Base-by-base conservation (phyloP, 2,329 filamentous ascomycete species). In the Myriosclerotinia curreyana region DNA sequence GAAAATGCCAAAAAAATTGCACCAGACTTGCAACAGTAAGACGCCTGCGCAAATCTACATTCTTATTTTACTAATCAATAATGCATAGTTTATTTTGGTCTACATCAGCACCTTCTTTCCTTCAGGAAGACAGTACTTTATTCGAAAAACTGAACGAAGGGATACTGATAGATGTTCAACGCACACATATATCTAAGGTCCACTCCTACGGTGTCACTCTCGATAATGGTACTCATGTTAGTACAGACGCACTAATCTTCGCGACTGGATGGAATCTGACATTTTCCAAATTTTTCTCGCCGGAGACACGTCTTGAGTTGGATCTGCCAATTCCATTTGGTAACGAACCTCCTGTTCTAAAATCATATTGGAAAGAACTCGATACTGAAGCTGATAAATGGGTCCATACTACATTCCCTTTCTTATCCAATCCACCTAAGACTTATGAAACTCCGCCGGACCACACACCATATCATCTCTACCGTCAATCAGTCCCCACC, bases 401-500 rank as follows among this genome's bases (percentile, higher is more conserved):
- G 46, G 59, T 62, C 2, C 59, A 66, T 25, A 49, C 28, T 14
- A 62, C 60, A 5, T 62, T 65, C 7, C 63, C 63, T n/a, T 65
- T 62, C 51, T n/a, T 65, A 12, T 62, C 59, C 20, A 62, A 65
- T n/a, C 58, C 58, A 5, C 58, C 59, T 2, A 56, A 60, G 25
- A 52, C 63, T 17, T 38, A 62, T 15, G 58, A 65, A 50, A 42
- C 22, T 14, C 50, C 58, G 1, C 61, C 61, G 1, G 44, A 44
- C 11, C 36, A 44, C 5, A 65, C 58, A 17, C 60, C 61, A 5
- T 65, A 59, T 31, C 65, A 53, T 25, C 55, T 67, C 20, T 92
- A 92, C 56, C 67, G 73, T 2, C 65, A 71, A 12, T 60, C 75
- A 4, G 62, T 75, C 5, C 63, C 70, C 6, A 70, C 70, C 4